These are phyloP conservation scores for Cladophialophora chaetospira DNA, from an alignment of 2,329 filamentous ascomycete species.

Conservation along the genomic window DNA sequence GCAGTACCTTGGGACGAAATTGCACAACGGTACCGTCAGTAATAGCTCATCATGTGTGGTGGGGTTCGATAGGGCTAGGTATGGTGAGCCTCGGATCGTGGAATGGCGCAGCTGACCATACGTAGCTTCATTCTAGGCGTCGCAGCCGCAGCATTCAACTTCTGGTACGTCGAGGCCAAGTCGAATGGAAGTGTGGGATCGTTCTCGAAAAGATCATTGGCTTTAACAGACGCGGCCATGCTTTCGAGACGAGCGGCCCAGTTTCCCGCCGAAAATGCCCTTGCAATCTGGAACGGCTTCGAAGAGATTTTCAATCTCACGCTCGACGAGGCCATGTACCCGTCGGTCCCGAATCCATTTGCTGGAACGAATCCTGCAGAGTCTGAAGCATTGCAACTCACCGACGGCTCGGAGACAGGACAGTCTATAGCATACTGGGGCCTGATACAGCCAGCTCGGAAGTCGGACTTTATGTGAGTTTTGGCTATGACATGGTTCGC, in stretches of 20 bases:
- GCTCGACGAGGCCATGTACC: conserved; percentile 1
- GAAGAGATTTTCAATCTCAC: conserved; percentile 12
- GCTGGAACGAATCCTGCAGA: conserved; percentile 7
- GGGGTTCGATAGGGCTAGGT: not conserved
- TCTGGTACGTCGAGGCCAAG: conserved; percentile 13
- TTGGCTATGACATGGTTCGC: not conserved
- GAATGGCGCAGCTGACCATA: not conserved
- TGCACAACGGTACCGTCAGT: not conserved
- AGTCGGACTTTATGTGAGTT: conserved; percentile 21
- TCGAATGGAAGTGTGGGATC: conserved; percentile 14
- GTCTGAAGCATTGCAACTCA: conserved; percentile 28
- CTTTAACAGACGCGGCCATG: not conserved
- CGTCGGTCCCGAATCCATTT: conserved; percentile 22
- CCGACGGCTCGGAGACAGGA: conserved; percentile 39
- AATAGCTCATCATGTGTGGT: not conserved
- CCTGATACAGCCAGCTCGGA: conserved; percentile 15
- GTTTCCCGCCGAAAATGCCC: not conserved
- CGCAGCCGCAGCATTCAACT: conserved; percentile 13
- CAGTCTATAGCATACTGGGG: conserved; percentile 33
- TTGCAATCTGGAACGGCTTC: not conserved
- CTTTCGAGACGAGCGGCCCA: not conserved
- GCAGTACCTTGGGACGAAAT: conserved; percentile 5
- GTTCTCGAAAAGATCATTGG: conserved; percentile 12
- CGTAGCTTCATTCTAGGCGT: conserved; percentile 9
- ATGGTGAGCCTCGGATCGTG: not conserved